These are phyloP conservation scores for Lipomyces mesembrius DNA, from an alignment of 805 yeast species.

Conservation along the genomic window DNA sequence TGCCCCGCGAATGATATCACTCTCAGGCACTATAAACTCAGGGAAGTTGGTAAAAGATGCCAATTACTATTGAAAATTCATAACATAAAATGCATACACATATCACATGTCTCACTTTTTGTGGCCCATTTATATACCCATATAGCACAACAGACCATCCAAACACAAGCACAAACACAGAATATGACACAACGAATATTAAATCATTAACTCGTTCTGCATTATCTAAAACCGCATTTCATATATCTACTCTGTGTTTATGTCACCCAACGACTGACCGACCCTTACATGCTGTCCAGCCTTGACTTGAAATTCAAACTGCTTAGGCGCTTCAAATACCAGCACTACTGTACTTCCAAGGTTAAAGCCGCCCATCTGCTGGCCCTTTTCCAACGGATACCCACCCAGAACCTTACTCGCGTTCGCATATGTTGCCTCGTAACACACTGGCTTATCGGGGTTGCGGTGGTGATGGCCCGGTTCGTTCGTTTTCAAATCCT, in stretches of 20 bases:
- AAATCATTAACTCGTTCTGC: neutral
- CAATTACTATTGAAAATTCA: neutral
- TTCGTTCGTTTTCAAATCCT: slow-evolving; percentile 78
- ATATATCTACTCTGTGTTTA: slow-evolving; percentile 5
- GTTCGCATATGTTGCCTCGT: slow-evolving; percentile 87
- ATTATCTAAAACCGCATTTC: neutral
- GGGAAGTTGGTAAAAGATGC: neutral
- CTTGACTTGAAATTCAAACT: slow-evolving; percentile 69
- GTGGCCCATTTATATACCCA: neutral
- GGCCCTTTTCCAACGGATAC: slow-evolving; percentile 84
- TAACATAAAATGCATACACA: neutral
- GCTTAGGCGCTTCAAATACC: slow-evolving; percentile 92
- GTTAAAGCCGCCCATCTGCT: slow-evolving; percentile 96
- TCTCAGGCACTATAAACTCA: neutral
- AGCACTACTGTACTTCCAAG: slow-evolving; percentile 96
- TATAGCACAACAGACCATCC: neutral
- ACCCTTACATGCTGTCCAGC: slow-evolving; percentile 80
- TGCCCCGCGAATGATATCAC: neutral
- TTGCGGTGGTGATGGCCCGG: slow-evolving; percentile 51
- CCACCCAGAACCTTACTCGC: slow-evolving; percentile 83
- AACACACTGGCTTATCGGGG: slow-evolving; percentile 56
- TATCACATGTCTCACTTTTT: neutral
- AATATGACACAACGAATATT: neutral
- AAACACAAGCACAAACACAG: neutral
- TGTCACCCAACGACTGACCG: slow-evolving; percentile 66